Conservation (phyloP, 148 eudicot species). For the Rhododendron griersonianum region DNA sequence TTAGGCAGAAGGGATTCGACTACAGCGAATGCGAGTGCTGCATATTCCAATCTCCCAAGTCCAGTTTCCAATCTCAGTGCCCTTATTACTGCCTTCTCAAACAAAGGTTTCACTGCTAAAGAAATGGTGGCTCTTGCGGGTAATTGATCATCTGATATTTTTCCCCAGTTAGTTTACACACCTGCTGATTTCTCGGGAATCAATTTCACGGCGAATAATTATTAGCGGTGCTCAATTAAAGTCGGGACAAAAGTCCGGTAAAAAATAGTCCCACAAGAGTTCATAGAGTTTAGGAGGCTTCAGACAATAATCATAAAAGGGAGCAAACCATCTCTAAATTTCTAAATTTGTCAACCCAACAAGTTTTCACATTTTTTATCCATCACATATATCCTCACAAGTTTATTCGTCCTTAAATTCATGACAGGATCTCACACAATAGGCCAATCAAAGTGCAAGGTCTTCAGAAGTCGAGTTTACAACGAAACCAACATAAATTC, state of each 20-base stretch:
- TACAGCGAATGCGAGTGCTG: conserved; percentile 40
- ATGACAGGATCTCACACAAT: conserved; percentile 11
- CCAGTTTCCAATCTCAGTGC: conserved; percentile 13
- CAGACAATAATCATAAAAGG: too few relatives aligned
- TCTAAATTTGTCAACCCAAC: neutral
- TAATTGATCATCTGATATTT: neutral
- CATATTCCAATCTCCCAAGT: conserved; percentile 5
- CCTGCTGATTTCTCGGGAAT: neutral
- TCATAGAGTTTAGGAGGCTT: too few relatives aligned
- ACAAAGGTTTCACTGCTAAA: conserved; percentile 34
- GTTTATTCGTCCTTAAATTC: neutral
- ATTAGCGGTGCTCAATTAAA: neutral
- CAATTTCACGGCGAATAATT: too few relatives aligned
- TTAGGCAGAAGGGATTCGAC: conserved; percentile 53
- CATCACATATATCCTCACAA: neutral
- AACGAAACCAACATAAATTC: conserved; percentile 59
- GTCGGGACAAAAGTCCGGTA: neutral
- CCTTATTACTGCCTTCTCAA: conserved; percentile 46
- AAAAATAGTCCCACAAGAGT: too few relatives aligned
- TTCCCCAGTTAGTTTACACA: neutral
- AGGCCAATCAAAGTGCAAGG: conserved; percentile 53
- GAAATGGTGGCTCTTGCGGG: conserved; percentile 6
- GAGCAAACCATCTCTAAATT: neutral
- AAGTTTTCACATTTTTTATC: neutral
- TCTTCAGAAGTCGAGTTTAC: conserved; percentile 38